phyloP scores from a whole-genome alignment of 2,329 filamentous ascomycete genomes.

The Blastomyces parvus region DNA sequence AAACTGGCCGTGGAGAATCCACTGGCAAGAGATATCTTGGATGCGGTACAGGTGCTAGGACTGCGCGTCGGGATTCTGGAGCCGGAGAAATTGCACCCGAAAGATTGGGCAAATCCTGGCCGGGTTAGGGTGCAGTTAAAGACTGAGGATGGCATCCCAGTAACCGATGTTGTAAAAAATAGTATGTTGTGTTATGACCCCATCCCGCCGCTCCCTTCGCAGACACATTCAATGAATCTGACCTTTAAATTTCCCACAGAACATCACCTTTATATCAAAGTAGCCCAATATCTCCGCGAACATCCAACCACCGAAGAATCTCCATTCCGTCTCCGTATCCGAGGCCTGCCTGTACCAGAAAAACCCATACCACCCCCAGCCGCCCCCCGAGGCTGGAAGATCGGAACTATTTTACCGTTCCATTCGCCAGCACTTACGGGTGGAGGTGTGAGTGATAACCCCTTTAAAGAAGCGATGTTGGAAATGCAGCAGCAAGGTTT shows the following conservation, averaged over 20 bases:
- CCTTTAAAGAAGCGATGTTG: slow-evolving; percentile 94
- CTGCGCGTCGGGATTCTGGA: slow-evolving; percentile 58
- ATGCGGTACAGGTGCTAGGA: slow-evolving; percentile 66
- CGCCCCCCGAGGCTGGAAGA: slow-evolving; percentile 82
- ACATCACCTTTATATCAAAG: slow-evolving; percentile 75
- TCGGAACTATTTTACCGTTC: slow-evolving; percentile 71
- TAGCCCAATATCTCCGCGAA: slow-evolving; percentile 63
- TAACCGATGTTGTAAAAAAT: slow-evolving; percentile 51
- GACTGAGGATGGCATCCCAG: slow-evolving; percentile 41
- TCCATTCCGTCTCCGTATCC: slow-evolving; percentile 62
- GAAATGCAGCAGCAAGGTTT: slow-evolving; percentile 60
- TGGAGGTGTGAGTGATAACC: slow-evolving; percentile 86
- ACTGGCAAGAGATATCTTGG: slow-evolving; percentile 77
- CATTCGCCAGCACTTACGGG: slow-evolving; percentile 84
- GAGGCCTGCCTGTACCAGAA: slow-evolving; percentile 58
- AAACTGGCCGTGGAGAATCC: slow-evolving; percentile 72
- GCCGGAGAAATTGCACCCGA: slow-evolving; percentile 83
- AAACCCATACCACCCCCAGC: slow-evolving; percentile 65
- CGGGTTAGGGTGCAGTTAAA: slow-evolving; percentile 70
- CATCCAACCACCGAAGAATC: slow-evolving; percentile 68
- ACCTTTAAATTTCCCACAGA: slow-evolving; percentile 36
- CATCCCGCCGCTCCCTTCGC: background rate
- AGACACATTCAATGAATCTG: slow-evolving; percentile 5
- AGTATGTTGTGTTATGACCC: slow-evolving; percentile 39
- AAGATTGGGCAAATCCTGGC: slow-evolving; percentile 96